These are phyloP conservation scores for Juncus effusus DNA, from an alignment of 176 grass and related monocot genomes.

Conservation along the genomic window DNA sequence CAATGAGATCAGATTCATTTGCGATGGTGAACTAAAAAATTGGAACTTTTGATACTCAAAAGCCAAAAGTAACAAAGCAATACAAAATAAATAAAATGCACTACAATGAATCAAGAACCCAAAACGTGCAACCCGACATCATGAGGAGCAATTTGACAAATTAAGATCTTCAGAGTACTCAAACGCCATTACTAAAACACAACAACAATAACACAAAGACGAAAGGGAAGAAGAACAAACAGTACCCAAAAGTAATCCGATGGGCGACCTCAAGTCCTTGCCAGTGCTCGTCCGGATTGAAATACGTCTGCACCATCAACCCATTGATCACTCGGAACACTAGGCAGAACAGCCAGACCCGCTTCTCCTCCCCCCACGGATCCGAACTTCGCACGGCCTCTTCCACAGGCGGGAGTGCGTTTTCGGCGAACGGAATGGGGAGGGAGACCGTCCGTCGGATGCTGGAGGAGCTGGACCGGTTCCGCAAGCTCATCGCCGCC, in stretches of 20 bases:
- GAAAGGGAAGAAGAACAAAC: background rate
- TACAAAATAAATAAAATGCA: background rate
- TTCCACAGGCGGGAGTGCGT: too few species aligned
- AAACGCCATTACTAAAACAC: background rate
- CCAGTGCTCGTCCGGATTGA: constrained; percentile 96
- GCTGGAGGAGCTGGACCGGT: too few species aligned
- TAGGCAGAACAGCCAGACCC: constrained; percentile 48
- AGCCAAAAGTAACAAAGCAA: too few species aligned
- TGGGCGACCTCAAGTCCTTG: constrained; percentile 95
- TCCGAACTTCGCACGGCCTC: too few species aligned
- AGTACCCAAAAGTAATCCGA: constrained; percentile 73
- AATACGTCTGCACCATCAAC: constrained; percentile 78
- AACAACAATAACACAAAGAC: background rate
- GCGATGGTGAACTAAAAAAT: background rate
- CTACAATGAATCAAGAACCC: too few species aligned
- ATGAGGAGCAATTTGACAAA: too few species aligned
- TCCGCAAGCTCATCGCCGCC: too few species aligned
- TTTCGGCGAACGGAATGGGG: too few species aligned
- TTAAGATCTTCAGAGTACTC: too few species aligned
- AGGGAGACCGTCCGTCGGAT: too few species aligned
- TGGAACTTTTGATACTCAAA: too few species aligned
- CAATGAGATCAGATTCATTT: background rate
- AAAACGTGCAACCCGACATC: too few species aligned
- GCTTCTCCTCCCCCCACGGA: constrained; percentile 23
- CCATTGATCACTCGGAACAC: constrained; percentile 64